These are phyloP conservation scores for Solanum chiquidenum DNA, from an alignment of 257 asterid genomes.

Conservation along the genomic window DNA sequence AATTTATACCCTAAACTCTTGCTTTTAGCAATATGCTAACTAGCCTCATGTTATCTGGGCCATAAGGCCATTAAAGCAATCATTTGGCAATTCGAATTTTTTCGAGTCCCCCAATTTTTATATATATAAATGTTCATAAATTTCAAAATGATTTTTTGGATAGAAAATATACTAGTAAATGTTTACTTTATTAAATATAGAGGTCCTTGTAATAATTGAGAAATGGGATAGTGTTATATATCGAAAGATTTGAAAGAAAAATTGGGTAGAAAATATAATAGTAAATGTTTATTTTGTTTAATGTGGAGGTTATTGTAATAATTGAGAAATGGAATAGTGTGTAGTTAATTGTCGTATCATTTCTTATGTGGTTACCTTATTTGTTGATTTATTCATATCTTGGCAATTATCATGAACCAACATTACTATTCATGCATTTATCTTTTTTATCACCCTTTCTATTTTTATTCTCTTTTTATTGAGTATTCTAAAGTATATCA, in stretches of 20 bases:
- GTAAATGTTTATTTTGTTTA: too few species aligned
- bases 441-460: neutral
- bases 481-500: neutral
- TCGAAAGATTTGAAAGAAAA: too few species aligned
- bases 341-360: too few species aligned
- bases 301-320: neutral
- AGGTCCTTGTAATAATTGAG: neutral
- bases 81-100: too few species aligned
- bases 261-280: neutral
- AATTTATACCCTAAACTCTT: neutral
- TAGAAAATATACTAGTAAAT: neutral
- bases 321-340: too few species aligned
- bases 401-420: neutral
- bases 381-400: neutral
- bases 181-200: neutral
- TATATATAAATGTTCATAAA: neutral
- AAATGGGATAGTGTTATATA: neutral
- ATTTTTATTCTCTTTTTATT: too few species aligned
- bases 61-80: too few species aligned
- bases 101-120: too few species aligned
- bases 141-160: neutral
- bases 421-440: too few species aligned
- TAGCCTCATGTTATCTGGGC: neutral
- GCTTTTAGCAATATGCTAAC: neutral
- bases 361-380: neutral